Percentiles rank a stretch among this genome's conserved stretches.
Evolutionary conservation across 2,329 filamentous ascomycete species (phyloP).

Genomic region (Penicillium decumbens): DNA sequence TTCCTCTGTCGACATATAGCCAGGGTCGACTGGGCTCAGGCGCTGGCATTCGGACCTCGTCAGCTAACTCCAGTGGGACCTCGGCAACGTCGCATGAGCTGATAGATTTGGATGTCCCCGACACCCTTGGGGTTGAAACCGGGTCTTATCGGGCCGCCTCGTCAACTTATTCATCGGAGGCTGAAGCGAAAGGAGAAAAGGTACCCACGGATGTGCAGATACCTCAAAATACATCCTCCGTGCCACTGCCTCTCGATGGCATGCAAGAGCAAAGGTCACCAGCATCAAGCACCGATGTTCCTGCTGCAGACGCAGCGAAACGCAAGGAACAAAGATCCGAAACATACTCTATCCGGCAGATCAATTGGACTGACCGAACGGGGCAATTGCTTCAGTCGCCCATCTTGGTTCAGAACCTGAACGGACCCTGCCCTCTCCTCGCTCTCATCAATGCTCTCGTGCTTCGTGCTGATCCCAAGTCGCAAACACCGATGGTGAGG

Average conservation of each 20-base stretch:
- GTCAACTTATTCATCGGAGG: slow-evolving; percentile 13
- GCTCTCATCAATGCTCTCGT: slow-evolving; percentile 90
- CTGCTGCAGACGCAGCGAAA: slow-evolving; percentile 32
- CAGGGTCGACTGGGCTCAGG: slow-evolving; percentile 16
- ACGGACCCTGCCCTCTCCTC: slow-evolving; percentile 88
- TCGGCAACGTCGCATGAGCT: slow-evolving; percentile 33
- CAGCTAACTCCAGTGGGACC: slow-evolving; percentile 23
- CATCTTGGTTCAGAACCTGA: slow-evolving; percentile 86
- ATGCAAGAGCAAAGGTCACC: slow-evolving; percentile 5
- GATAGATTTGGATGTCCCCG: slow-evolving; percentile 26
- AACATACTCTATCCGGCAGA: slow-evolving; percentile 89
- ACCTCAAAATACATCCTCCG: neutral
- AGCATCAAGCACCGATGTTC: slow-evolving; percentile 11
- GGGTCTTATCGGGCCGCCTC: slow-evolving; percentile 8
- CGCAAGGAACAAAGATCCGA: slow-evolving; percentile 55
- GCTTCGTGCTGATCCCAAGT: slow-evolving; percentile 67
- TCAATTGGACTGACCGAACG: slow-evolving; percentile 71
- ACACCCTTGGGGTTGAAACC: slow-evolving; percentile 5
- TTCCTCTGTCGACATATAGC: slow-evolving; percentile 7
- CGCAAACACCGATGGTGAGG: slow-evolving; percentile 68
- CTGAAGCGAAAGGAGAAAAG: neutral
- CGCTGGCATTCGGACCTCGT: slow-evolving; percentile 19
- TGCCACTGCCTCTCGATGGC: neutral
- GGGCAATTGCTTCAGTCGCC: slow-evolving; percentile 71
- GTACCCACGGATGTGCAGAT: neutral